Base-by-base conservation (phyloP, 2,329 filamentous ascomycete species). In the Neofusicoccum kwambonambiense region DNA sequence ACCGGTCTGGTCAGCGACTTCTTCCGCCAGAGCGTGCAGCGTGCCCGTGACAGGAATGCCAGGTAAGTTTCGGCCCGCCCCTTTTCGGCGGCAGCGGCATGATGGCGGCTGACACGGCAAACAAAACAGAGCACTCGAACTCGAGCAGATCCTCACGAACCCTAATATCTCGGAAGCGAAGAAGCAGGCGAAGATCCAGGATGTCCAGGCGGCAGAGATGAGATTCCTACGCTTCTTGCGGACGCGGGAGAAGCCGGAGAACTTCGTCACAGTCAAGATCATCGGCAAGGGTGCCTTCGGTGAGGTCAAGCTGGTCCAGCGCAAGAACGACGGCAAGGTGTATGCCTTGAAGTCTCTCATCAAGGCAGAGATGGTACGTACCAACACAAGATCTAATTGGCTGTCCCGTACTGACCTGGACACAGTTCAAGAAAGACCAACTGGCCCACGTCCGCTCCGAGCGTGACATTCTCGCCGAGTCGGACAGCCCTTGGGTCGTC, bases 261-360 rank as follows among this genome's bases (percentile, higher is more conserved):
- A 98, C 81, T 99, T 98, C 84, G 88, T 89, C 69, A 98, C 94
- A 1, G 86, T 98, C 79, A 98, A 98, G 84, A 94, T 98, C 71
- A 99, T 99, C 72, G 95, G 95, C 75, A 99, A 99, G 84, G 95
- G 95, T 79, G 95, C 95, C 13, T 99, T 99, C 74, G 95, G 95
- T 77, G 95, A 99, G 79, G 95, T 99, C 73, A 96, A 97, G 81
- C 85, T 99, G 67, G 95, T 99, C 65, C 93, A 97, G 81, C 92
- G 96, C 81, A 97, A 93, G 84, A 89, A 91, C 62, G 95, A 98
- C 74, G 92, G 92, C 79, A 97, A 97, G 80, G 93, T 99, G 69
- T 99, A 98, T 73, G 95, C 95, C 67, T 90, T 99, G 84, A 99
- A 99, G 83, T 98, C 94, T 51, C 84, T 99, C 70, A 92, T 99